These are phyloP conservation scores for Nemania diffusa DNA, from an alignment of 2,329 filamentous ascomycete genomes.

Conservation along the genomic window DNA sequence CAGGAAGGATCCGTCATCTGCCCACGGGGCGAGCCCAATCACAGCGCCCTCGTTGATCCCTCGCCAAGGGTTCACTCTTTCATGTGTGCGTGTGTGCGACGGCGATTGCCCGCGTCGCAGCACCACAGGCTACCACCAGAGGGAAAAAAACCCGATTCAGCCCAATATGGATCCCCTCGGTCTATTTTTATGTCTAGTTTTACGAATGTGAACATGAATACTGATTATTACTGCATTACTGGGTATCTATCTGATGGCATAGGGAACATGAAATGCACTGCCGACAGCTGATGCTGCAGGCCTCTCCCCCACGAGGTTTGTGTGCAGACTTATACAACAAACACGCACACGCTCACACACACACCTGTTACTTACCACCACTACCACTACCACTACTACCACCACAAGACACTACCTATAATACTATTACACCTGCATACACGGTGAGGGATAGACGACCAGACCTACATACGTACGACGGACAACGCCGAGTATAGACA, in stretches of 20 bases:
- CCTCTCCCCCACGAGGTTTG: slow-evolving; percentile 11
- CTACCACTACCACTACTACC: not conserved
- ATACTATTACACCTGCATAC: slow-evolving; percentile 19
- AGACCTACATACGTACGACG: slow-evolving; percentile 23
- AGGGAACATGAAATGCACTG: slow-evolving; percentile 12
- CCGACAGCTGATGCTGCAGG: slow-evolving; percentile 19
- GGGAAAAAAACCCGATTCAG: slow-evolving; percentile 20
- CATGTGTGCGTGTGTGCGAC: slow-evolving; percentile 29
- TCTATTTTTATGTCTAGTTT: slow-evolving; percentile 4
- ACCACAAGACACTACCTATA: slow-evolving; percentile 1
- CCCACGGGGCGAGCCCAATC: slow-evolving; percentile 36
- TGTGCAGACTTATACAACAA: slow-evolving; percentile 17
- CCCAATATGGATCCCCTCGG: slow-evolving; percentile 35
- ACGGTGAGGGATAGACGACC: slow-evolving; percentile 16
- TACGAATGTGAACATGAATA: slow-evolving; percentile 2
- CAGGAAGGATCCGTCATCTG: slow-evolving; percentile 46
- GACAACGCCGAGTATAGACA: slow-evolving; percentile 22
- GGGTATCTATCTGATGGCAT: slow-evolving; percentile 2
- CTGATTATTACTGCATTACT: not conserved
- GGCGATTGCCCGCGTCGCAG: slow-evolving; percentile 22
- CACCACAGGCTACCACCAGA: no score
- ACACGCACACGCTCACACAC: not conserved
- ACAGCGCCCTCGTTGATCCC: slow-evolving; percentile 14
- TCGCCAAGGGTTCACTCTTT: slow-evolving; percentile 11
- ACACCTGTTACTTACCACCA: slow-evolving; percentile 7